Evolutionary conservation across 495 filamentous ascomycete genomes (phyloP), one percentile per base, ranked within the genome.

Genomic region (Cercophora scortea): DNA sequence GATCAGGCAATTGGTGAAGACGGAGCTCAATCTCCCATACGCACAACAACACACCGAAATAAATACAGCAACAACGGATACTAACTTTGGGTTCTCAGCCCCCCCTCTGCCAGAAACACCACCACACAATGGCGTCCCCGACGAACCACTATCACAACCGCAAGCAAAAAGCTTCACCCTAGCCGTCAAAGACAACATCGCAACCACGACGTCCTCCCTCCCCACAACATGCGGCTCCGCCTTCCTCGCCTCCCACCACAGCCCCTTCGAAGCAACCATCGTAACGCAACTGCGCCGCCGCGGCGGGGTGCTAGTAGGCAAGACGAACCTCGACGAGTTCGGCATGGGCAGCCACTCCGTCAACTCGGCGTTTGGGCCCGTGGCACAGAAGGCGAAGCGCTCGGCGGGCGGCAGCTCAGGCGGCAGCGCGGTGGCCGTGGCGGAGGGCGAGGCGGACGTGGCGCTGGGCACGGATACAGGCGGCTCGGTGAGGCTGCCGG

Each of bases 241-340:
- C n/a, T 82, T 87, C 48, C 75, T 95, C n/a, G 60, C 80, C n/a
- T 69, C 70, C 49, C 86, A 86, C 68, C 65, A 59, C 43, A 88
- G 82, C 53, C 94, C 94, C 17, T 93, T 87, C 67, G 80, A 89
- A 64, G 90, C 93, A 8, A 92, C 88, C 4, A 89, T 96, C 35
- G 81, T 95, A 11, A 60, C 53, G 10, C 74, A 78, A 50, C 75
- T 95, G 43, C 76, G 80, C 56, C 61, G 73, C 46, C 75, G 81
- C 17, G 89, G 88, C 39, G 84, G 83, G 6, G 64, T 77, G 16
- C 64, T 95, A 4, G 74, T 80, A 13, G 86, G 86, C 8, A 96
- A 95, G 65, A 90, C 90, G 0, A 95, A 95, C 66, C 76, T 98
- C 59, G 93, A 98, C 74, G 93, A 97, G 64, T 98, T 97, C 69